Evolutionary conservation across 345 rosid genomes (phyloP), one percentile per base, ranked within the genome.

Genomic region (Toxicodendron radicans): DNA sequence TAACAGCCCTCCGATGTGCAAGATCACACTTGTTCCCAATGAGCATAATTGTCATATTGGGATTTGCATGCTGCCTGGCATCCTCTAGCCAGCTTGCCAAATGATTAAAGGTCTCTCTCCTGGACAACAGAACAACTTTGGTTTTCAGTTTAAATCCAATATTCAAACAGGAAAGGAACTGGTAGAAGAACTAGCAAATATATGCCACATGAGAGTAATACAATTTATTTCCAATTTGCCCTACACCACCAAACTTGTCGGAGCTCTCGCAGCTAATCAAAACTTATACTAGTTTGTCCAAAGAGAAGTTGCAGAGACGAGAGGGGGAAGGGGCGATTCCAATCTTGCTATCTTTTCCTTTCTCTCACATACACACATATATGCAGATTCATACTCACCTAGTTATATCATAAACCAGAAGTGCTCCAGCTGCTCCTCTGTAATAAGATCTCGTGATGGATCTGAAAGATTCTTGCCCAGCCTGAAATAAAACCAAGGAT

Each of bases 391-490:
- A 27, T 11, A 49, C 82, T 52, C 56, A 94, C 99, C 99, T 90
- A 79, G 99, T 95, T 72, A 92, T 95, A 75, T 95, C 99, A 80
- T 92, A 95, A 66, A 92, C 97, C 54, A 94, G 85, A 81, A 94
- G 92, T 33, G 98, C 98, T 66, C 97, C 98, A 24, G 99, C 99
- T n/a, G 99, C 98, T 58, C 99, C 99, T 82, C 99, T 84, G 77
- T 95, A 92, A 78, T 95, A 95, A 45, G 99, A 95, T 79, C 99
- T 88, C 0, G 99, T 92, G 79, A 95, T 95, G 32, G 99, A 95
- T 81, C 99, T 88, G 80, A 95, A 95, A 41, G 97, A 92, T 84
- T 95, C 99, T 86, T 95, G 99, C 24, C 97, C 98, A 20, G 99
- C 99, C 97, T 95, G 68, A 70, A 43, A 68, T 16, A 61, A 46